phyloP scores from a whole-genome alignment of 2,329 filamentous ascomycete species.

The Pseudocercospora cruenta region DNA sequence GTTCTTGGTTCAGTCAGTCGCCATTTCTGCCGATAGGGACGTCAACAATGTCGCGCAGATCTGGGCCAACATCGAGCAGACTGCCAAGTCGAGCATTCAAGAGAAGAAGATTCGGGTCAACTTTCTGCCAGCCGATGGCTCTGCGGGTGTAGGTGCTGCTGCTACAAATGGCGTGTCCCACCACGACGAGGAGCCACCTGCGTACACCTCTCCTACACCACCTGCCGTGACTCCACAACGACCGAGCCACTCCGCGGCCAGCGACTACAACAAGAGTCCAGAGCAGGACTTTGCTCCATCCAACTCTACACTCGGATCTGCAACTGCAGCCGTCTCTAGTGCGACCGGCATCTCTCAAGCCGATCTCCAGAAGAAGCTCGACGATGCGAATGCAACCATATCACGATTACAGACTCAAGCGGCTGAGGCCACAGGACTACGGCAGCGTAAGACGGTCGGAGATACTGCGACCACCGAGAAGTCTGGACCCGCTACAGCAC shows the following conservation, averaged over 20 bases:
- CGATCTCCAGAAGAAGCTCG: constrained; percentile 73
- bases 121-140: constrained; percentile 71
- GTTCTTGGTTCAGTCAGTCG: constrained; percentile 92
- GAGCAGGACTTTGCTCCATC: constrained; percentile 37
- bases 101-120: constrained; percentile 95
- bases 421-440: constrained; percentile 64
- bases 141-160: constrained; percentile 34
- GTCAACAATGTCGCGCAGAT: constrained; percentile 79
- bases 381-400: constrained; percentile 75
- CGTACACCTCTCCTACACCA: constrained; percentile 60
- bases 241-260: constrained; percentile 16
- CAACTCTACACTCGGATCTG: constrained; percentile 43
- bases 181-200: constrained; percentile 48
- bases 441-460: constrained; percentile 69
- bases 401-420: constrained; percentile 66
- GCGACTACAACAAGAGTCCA: constrained; percentile 44
- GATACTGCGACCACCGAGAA: constrained; percentile 25
- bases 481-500: constrained; percentile 20
- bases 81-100: constrained; percentile 75
- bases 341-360: constrained; percentile 57
- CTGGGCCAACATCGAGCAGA: constrained; percentile 74
- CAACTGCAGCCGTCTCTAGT: constrained; percentile 50
- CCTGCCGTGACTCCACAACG: constrained; percentile 54
- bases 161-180: constrained; percentile 28
- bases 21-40: constrained; percentile 81